Base-by-base conservation (phyloP, 2,329 filamentous ascomycete species). In the Penicillium decumbens region DNA sequence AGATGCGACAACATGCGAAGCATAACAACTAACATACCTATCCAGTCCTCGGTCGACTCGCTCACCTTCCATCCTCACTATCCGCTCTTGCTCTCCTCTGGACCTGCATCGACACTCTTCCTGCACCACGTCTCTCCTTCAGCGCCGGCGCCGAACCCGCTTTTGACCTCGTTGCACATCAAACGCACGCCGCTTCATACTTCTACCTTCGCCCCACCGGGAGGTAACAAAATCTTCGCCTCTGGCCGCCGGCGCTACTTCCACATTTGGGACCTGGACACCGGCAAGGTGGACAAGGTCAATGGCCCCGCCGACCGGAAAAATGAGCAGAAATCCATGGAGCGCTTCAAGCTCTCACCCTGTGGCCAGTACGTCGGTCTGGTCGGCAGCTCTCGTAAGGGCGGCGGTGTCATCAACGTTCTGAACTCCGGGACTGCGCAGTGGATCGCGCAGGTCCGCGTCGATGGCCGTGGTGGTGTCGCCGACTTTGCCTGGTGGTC, bases 401-500 rank as follows among this genome's bases (percentile, higher is more conserved):
- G 90, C 25, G 90, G 91, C 49, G 93, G 93, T 60, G 79, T 89
- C 46, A 80, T 98, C 71, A 96, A 95, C 68, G 76, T 98, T 23
- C 74, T 98, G 24, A 86, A 86, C 71, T 84, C 87, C 1, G 76
- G 74, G 23, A 92, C 91, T 0, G 83, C 88, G 65, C 92, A 96
- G 72, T 97, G 92, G 92, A 77, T 90, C 41, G 82, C 87, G 0
- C 84, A 92, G 57, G 89, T 88, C 12, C 81, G 91, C 33, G 77
- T 96, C 40, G 89, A 96, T 63, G 86, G 88, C 56, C 80, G 82
- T 42, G 85, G 89, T 43, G 91, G 91, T 32, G 84, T 97, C 41
- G 87, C 89, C 1, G 92, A 96, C 68, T 95, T 96, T 63, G 83
- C 82, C 1, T 98, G 93, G 93, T 96, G 91, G 91, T 80, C 82